Evolutionary conservation across 179 eudicot genomes (phyloP).

Genomic region (Silene noctiflora): DNA sequence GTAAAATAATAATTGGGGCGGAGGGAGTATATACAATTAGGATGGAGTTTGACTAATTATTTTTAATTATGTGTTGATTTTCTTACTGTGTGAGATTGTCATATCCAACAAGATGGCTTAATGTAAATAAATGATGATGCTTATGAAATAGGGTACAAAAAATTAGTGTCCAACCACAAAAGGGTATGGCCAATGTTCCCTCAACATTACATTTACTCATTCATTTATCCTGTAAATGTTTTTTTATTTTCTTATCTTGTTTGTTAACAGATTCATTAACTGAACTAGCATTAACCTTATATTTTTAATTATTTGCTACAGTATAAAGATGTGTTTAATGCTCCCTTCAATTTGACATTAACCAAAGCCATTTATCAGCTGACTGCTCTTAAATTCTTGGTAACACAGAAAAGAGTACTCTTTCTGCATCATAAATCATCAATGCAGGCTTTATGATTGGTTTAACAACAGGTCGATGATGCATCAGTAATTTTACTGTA

Average conservation of each 20-base stretch:
- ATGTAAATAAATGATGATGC: background rate
- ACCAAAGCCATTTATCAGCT: conserved; percentile 3
- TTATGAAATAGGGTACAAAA: conserved; percentile 10
- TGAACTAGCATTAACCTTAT: background rate
- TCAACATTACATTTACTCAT: conserved; percentile 10
- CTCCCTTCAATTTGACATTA: background rate
- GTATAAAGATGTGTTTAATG: background rate
- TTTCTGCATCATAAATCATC: background rate
- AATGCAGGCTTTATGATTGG: background rate
- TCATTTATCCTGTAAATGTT: conserved; percentile 6
- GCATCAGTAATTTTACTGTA: background rate
- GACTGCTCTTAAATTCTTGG: conserved; percentile 9
- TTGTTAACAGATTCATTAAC: no score
- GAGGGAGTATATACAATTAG: no score
- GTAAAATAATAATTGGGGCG: no score
- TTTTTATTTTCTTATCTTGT: background rate
- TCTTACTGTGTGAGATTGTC: background rate
- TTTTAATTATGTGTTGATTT: no score
- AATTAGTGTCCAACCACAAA: conserved; percentile 7
- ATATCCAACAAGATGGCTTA: background rate
- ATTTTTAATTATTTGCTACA: no score
- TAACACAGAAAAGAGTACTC: background rate
- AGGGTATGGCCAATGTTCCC: background rate
- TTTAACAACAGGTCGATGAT: background rate
- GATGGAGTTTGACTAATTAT: no score